Percentiles rank a stretch among this genome's conserved stretches.
Evolutionary conservation across 1,139 yeast genomes (phyloP).

Genomic region (Magnusiomyces paraingens): DNA sequence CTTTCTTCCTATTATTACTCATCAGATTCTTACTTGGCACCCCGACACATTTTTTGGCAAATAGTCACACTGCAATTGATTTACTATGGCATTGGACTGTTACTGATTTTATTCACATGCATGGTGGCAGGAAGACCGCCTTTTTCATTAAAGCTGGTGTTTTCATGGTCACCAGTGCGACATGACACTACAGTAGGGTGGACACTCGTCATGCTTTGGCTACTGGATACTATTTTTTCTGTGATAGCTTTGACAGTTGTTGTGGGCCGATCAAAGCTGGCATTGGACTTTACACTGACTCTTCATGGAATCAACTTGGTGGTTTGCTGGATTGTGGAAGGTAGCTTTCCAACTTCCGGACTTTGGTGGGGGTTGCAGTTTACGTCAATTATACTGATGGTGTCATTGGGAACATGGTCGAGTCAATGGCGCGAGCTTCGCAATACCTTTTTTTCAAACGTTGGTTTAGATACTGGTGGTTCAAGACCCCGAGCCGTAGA

Average conservation of each 20-base stretch:
- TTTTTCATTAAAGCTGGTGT: constrained; percentile 62
- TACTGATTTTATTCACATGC: constrained; percentile 33
- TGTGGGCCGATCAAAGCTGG: constrained; percentile 87
- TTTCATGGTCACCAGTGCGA: constrained; percentile 72
- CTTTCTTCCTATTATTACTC: constrained; percentile 1
- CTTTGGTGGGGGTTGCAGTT: constrained; percentile 85
- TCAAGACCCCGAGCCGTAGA: background rate
- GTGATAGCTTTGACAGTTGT: constrained; percentile 79
- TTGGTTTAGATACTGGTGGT: constrained; percentile 33
- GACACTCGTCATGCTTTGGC: constrained; percentile 67
- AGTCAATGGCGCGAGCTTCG: constrained; percentile 84
- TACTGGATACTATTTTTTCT: constrained; percentile 53
- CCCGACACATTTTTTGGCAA: constrained; percentile 35
- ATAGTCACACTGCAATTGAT: constrained; percentile 34
- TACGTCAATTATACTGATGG: constrained; percentile 60
- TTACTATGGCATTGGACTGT: constrained; percentile 34
- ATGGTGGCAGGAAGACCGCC: constrained; percentile 31
- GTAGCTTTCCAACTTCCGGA: constrained; percentile 58
- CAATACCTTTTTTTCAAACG: constrained; percentile 71
- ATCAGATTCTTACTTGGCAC: constrained; percentile 24
- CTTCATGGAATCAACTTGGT: constrained; percentile 72
- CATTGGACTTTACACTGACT: constrained; percentile 93
- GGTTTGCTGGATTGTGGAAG: constrained; percentile 61
- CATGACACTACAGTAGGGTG: constrained; percentile 77
- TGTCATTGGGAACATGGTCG: constrained; percentile 76